phyloP scores from a whole-genome alignment of 139 green algal genomes.

The Micractinium sp. region DNA sequence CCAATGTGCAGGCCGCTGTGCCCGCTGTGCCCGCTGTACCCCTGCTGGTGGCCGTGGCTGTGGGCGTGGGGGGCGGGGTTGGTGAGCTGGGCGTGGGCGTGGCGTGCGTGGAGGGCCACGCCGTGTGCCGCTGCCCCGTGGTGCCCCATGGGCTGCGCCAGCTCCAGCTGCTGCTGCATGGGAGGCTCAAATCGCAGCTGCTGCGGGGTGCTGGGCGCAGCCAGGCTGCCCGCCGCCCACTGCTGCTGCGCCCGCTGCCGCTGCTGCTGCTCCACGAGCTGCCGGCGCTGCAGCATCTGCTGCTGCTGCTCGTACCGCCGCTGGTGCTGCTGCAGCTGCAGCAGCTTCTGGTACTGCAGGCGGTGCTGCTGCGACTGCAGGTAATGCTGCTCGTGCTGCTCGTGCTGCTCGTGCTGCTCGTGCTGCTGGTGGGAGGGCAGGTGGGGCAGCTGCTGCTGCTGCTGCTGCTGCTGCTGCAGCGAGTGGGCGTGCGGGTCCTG shows the following conservation, averaged over 20 bases:
- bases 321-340: not conserved
- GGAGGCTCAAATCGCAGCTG: not conserved
- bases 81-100: not conserved
- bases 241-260: not conserved
- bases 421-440: too few relatives aligned
- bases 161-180: constrained; percentile 1
- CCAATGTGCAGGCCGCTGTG: not conserved
- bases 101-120: not conserved
- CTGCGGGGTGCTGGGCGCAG: not conserved
- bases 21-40: not conserved
- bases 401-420: not conserved
- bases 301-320: not conserved
- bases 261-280: not conserved
- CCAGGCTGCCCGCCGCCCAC: not conserved
- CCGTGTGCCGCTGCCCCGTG: too few relatives aligned
- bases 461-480: not conserved
- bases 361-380: not conserved
- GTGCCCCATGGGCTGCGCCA: not conserved
- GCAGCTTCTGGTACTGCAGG: not conserved
- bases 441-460: too few relatives aligned
- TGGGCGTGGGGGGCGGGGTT: not conserved
- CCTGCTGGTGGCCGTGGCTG: not conserved
- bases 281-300: not conserved
- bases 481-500: too few relatives aligned
- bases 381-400: not conserved